Conservation (phyloP, 208 protist genomes). For the Wallacemonas sp. region DNA sequence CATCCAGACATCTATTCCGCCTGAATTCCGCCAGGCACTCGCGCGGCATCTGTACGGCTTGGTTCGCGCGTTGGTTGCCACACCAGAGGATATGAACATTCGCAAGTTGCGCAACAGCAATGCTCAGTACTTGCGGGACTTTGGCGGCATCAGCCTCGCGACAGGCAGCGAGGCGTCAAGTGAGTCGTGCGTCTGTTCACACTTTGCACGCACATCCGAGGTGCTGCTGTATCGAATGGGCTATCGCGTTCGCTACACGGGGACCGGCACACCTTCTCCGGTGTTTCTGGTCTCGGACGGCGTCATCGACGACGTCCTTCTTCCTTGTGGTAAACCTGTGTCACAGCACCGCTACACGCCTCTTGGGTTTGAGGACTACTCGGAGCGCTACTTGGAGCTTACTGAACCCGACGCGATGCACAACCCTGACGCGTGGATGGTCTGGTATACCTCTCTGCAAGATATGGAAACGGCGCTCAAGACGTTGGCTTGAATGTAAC, state of each 20-base stretch:
- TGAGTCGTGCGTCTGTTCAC: conserved; percentile 25
- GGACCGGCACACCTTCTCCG: conserved; percentile 24
- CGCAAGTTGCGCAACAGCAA: conserved; percentile 78
- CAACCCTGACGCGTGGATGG: conserved; percentile 72
- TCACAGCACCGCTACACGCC: conserved; percentile 40
- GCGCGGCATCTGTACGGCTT: conserved; percentile 36
- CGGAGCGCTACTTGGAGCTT: conserved; percentile 74
- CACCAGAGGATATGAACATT: conserved; percentile 81
- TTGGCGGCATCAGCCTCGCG: conserved; percentile 55
- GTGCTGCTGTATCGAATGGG: conserved; percentile 67
- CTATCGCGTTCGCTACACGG: conserved; percentile 73
- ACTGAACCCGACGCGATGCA: conserved; percentile 62
- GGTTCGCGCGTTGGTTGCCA: conserved; percentile 44
- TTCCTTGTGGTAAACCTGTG: conserved; percentile 67
- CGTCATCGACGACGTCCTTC: conserved; percentile 18
- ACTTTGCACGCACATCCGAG: conserved; percentile 35
- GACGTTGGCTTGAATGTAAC: not conserved
- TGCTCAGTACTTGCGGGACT: conserved; percentile 60
- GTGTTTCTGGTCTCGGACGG: conserved; percentile 13
- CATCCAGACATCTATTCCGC: conserved; percentile 25
- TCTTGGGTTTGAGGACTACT: conserved; percentile 81
- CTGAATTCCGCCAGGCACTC: conserved; percentile 18
- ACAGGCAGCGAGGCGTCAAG: not conserved
- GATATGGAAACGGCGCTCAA: not conserved
- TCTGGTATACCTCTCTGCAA: conserved; percentile 55